phyloP scores from a whole-genome alignment of 2,329 filamentous ascomycete genomes.

The Emmonsiellopsis sp. region DNA sequence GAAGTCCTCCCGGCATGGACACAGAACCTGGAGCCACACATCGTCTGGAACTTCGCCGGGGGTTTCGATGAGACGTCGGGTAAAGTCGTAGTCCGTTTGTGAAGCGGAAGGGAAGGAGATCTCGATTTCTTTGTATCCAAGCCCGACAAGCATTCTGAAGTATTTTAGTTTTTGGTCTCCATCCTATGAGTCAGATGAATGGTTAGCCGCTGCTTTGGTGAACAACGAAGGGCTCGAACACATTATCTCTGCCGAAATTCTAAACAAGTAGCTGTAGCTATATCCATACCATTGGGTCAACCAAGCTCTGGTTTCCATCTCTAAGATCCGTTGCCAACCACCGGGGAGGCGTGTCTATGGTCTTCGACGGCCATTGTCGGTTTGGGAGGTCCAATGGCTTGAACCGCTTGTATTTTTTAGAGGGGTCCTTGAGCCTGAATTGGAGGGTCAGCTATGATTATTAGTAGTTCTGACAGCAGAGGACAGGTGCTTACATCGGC shows the following conservation, averaged over 20 bases:
- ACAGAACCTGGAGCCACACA: constrained; percentile 84
- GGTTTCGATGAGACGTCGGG: constrained; percentile 73
- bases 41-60: constrained; percentile 77
- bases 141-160: constrained; percentile 85
- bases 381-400: constrained; percentile 41
- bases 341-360: constrained; percentile 72
- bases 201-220: background rate
- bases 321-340: constrained; percentile 85
- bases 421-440: constrained; percentile 40
- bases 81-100: constrained; percentile 94
- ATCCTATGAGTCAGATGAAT: constrained; percentile 46
- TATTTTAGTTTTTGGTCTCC: constrained; percentile 91
- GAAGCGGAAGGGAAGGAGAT: constrained; percentile 92
- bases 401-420: constrained; percentile 40
- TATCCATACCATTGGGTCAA: constrained; percentile 74
- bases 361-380: constrained; percentile 69
- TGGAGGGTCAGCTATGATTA: constrained; percentile 6
- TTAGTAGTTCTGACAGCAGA: background rate
- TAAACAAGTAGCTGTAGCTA: background rate
- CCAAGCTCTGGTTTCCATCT: constrained; percentile 89
- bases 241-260: constrained; percentile 4
- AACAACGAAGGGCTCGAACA: background rate
- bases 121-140: constrained; percentile 97
- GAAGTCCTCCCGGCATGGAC: constrained; percentile 83
- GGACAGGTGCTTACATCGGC: constrained; percentile 13